phyloP scores from a whole-genome alignment of 2,329 filamentous ascomycete genomes.

The Metarhizium guizhouense region DNA sequence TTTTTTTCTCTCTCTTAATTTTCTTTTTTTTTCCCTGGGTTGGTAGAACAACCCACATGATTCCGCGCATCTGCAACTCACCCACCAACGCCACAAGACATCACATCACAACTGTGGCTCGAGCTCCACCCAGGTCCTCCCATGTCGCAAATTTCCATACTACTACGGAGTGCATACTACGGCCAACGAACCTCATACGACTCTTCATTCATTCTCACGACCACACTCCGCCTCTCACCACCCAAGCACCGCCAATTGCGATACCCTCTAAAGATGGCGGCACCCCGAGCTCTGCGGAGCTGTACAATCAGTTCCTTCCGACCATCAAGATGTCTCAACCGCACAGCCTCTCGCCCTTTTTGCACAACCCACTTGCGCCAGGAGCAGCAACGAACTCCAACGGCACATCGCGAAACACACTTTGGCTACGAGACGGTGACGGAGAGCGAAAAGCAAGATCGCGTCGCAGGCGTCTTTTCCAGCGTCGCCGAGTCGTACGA shows the following conservation, averaged over 20 bases:
- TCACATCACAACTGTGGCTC: neutral
- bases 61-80: neutral
- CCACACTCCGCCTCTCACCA: neutral
- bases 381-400: slow-evolving; percentile 14
- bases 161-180: neutral
- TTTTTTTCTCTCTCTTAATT: neutral
- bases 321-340: slow-evolving; percentile 8
- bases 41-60: neutral
- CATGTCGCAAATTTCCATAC: neutral
- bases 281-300: slow-evolving; percentile 20
- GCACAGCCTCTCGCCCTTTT: slow-evolving; percentile 17
- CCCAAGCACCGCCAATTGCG: neutral
- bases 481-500: slow-evolving; percentile 93
- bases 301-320: slow-evolving; percentile 16
- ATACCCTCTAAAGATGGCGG: slow-evolving; percentile 14
- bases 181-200: neutral
- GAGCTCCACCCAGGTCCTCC: neutral
- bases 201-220: neutral
- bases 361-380: slow-evolving; percentile 18
- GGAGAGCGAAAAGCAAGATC: slow-evolving; percentile 62
- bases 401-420: slow-evolving; percentile 59
- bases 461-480: slow-evolving; percentile 83
- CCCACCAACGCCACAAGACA: neutral
- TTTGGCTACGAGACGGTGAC: slow-evolving; percentile 85
- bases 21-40: neutral